These are phyloP conservation scores for Diplogelasinospora grovesii DNA, from an alignment of 495 filamentous ascomycete genomes.

Conservation along the genomic window DNA sequence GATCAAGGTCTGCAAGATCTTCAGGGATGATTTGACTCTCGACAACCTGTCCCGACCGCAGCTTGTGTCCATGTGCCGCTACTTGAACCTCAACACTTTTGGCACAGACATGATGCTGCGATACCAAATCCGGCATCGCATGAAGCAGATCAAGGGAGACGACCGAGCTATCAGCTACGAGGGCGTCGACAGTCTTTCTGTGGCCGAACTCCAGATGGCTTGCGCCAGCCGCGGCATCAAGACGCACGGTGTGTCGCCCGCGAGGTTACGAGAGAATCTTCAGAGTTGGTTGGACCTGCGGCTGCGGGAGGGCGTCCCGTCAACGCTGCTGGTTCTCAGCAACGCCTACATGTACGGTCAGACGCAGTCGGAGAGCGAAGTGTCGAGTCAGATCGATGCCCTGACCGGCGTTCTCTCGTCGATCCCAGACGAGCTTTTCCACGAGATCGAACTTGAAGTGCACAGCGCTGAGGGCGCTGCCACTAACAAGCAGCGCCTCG, in stretches of 20 bases:
- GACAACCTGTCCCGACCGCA: slow-evolving; percentile 96
- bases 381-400: slow-evolving; percentile 87
- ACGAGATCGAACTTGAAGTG: slow-evolving; percentile 98
- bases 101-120: slow-evolving; percentile 94
- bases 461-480: slow-evolving; percentile 95
- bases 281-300: slow-evolving; percentile 93
- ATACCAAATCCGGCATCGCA: slow-evolving; percentile 95
- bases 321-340: slow-evolving; percentile 88
- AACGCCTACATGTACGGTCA: slow-evolving; percentile 98
- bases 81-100: slow-evolving; percentile 96
- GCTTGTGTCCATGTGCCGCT: slow-evolving; percentile 94
- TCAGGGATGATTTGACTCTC: slow-evolving; percentile 95
- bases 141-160: slow-evolving; percentile 98
- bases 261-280: slow-evolving; percentile 80
- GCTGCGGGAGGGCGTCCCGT: slow-evolving; percentile 86
- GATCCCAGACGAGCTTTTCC: slow-evolving; percentile 97
- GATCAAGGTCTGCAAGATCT: slow-evolving; percentile 98
- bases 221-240: slow-evolving; percentile 86
- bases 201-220: slow-evolving; percentile 87
- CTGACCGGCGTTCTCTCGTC: slow-evolving; percentile 85
- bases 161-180: slow-evolving; percentile 93
- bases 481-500: slow-evolving; percentile 98
- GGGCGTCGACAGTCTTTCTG: slow-evolving; percentile 86
- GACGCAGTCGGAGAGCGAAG: slow-evolving; percentile 58
- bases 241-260: slow-evolving; percentile 84